phyloP scores from a whole-genome alignment of 192 early-diverging fungal genomes.

The Backusella liffmaniae region DNA sequence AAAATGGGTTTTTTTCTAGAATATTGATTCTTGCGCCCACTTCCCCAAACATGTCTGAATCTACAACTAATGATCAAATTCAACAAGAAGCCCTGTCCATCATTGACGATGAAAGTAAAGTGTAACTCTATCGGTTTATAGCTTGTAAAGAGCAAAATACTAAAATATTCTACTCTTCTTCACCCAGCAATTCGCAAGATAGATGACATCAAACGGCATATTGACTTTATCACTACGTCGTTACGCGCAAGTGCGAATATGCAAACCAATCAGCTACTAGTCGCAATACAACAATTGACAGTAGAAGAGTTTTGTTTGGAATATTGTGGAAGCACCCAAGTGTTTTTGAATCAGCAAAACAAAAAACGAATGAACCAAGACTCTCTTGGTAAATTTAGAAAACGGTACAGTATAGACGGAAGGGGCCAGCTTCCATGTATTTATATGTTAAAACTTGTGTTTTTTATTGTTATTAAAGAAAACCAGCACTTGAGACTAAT shows the following conservation, averaged over 20 bases:
- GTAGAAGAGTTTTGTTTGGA: constrained; percentile 11
- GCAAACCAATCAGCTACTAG: constrained; percentile 13
- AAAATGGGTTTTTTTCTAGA: too few relatives aligned
- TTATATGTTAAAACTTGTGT: neutral
- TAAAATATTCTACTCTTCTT: neutral
- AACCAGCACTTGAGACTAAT: neutral
- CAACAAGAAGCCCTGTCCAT: neutral
- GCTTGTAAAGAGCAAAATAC: neutral
- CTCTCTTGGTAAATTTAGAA: neutral
- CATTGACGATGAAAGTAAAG: constrained; percentile 9
- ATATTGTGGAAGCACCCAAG: constrained; percentile 1
- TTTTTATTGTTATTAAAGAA: neutral
- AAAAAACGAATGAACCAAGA: neutral
- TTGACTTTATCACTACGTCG: constrained; percentile 13
- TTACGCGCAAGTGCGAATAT: constrained; percentile 16
- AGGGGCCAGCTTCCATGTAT: neutral
- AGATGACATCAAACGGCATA: constrained; percentile 4
- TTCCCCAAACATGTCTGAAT: neutral
- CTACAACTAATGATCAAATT: neutral
- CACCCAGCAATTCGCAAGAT: constrained; percentile 8
- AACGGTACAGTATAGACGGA: neutral
- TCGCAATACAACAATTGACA: neutral
- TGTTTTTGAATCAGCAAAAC: constrained; percentile 7
- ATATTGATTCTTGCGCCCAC: neutral
- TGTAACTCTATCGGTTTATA: too few relatives aligned